These are phyloP conservation scores for Cercophora samala DNA, from an alignment of 495 filamentous ascomycete species.

Conservation along the genomic window DNA sequence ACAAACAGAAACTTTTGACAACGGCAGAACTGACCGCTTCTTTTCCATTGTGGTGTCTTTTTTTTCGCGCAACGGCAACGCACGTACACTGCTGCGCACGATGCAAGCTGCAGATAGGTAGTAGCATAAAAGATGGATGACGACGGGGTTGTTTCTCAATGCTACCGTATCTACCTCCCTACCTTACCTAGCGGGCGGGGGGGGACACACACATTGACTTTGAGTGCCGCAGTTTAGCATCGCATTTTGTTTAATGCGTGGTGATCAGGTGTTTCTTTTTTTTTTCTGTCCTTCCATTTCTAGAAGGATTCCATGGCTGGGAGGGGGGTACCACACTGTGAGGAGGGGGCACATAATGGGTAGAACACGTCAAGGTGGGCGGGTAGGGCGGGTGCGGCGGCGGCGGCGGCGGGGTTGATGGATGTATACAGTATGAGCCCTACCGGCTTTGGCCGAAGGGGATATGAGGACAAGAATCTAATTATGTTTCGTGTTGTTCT, in stretches of 20 bases:
- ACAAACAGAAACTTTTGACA: too few species aligned
- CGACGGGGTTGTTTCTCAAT: too few species aligned
- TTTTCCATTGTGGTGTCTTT: background rate
- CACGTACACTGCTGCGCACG: too few species aligned
- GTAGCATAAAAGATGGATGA: too few species aligned
- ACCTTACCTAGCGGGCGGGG: too few species aligned
- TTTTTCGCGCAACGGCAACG: background rate
- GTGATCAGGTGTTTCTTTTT: background rate
- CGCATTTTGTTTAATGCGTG: background rate
- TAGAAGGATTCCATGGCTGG: background rate
- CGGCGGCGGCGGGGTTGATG: too few species aligned
- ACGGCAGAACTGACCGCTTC: background rate
- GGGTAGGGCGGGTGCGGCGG: background rate
- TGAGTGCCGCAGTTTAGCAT: background rate
- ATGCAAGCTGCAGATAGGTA: too few species aligned
- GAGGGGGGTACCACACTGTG: too few species aligned
- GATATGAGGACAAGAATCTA: background rate
- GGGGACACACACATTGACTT: background rate
- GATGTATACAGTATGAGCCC: too few species aligned
- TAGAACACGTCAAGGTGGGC: background rate
- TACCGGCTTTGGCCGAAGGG: background rate
- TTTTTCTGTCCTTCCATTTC: background rate
- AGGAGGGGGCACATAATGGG: too few species aligned
- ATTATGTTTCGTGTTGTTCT: background rate
- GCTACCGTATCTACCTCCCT: background rate